Base-by-base conservation (phyloP, 495 filamentous ascomycete species). In the Lichina pygmaea region DNA sequence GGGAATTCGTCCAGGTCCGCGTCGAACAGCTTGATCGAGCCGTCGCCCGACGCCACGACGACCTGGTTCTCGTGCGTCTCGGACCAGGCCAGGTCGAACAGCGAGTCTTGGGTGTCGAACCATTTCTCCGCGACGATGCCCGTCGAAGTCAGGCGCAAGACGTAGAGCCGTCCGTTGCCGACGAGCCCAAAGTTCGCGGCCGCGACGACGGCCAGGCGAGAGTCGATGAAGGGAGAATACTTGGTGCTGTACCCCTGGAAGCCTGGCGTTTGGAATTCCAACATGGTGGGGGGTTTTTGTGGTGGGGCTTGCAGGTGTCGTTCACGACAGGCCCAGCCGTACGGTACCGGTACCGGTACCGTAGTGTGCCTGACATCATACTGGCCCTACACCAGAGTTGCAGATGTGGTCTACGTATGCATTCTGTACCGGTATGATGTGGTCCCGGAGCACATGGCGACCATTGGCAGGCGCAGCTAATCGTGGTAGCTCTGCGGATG, bases 221-320 rank as follows among this genome's bases (percentile, higher is more conserved):
- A 85, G 63, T 94, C 86, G 66, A 86, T 89, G 67, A 93, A 97
- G 34, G 89, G 85, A 16, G 86, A 94, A 67, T 93, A 97, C 60
- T 93, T 92, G 54, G 92, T 81, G 51, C 79, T 77, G 60, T 85
- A 91, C 51, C 85, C 86, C 59, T 93, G 89, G 71, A 73, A 93
- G 59, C 86, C 86, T 51, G 81, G 70, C 17, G 89, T 95, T 51
- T 79, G 79, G 62, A 75, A 93, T 60, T 93, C 81, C 50, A 94
- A 75, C 86, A 95, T 93, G 46, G 60, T 59, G 60, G 63, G 66
- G 44, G 49, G 6, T 39, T 39, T 6, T 1, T 33, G 49, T 7
- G 44, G 15, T n/a, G n/a, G n/a, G n/a, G n/a, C 7, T n/a, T n/a
- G n/a, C n/a, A n/a, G n/a, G 11, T 3, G 4, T 6, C 11, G 17